Base-by-base conservation (phyloP, 805 yeast genomes). In the Saturnispora serradocipensis region DNA sequence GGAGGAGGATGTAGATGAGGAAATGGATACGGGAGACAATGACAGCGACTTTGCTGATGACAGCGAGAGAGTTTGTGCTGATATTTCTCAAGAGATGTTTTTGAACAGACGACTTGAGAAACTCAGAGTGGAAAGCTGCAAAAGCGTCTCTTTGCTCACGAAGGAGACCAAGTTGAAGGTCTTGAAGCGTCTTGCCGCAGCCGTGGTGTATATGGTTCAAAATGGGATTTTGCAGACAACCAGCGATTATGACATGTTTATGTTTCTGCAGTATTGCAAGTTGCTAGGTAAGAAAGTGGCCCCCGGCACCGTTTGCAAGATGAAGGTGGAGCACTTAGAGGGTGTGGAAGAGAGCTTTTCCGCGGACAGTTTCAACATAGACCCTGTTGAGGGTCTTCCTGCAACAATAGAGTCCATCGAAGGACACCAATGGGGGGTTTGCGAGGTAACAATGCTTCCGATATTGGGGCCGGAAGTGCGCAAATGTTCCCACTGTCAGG, bases 371-470 rank as follows among this genome's bases (percentile, higher is more conserved):
- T 56, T 54, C 18, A 39, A 36, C 35, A 38, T 52, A 3, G 48
- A 43, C 15, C 11, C 16, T 13, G 20, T 36, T 5, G 49, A 46
- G 5, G 40, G 38, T 27, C 45, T 45, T 5, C 38, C 42, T 6
- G 9, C 28, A 22, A 43, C 46, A 13, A 27, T 42, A 11, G 39
- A 20, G 4, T 55, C 57, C 2, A 10, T 36, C 4, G 59, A 55
- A 32, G 60, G 60, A 1, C 59, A 54, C 27, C 34, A n/a, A 4
- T 58, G 61, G 61, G 46, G 44, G 13, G 22, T 52, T 5, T 58
- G 61, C 34, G 53, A 44, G 7, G 27, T 56, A 9, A 57, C 59
- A 5, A 20, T 54, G 32, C 42, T 57, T 2, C 61, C 61, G 1
- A 36, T 58, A 13, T 16, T 57, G 35, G 36, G 45, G 15, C 51